Evolutionary conservation across 768 basidiomycete species (phyloP).

Genomic region (Fistulinella prunicolor): DNA sequence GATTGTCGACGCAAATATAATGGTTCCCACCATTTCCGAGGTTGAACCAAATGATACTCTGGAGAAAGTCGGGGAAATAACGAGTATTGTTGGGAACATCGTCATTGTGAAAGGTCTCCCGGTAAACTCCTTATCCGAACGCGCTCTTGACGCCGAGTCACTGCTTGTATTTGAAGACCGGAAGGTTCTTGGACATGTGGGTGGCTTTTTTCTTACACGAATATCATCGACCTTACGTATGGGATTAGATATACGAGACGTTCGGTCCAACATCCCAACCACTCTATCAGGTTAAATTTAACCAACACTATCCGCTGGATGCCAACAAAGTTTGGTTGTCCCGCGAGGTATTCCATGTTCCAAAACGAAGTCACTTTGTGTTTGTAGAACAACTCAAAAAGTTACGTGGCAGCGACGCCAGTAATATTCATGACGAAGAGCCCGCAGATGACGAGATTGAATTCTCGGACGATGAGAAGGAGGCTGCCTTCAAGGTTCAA

Average conservation of each 20-base stretch:
- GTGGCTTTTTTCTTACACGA: constrained; percentile 31
- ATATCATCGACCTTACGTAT: constrained; percentile 11
- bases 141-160: constrained; percentile 84
- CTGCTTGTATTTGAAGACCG: constrained; percentile 88
- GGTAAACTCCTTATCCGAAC: constrained; percentile 48
- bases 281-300: constrained; percentile 86
- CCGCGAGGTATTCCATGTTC: constrained; percentile 79
- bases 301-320: constrained; percentile 59
- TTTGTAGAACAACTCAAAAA: constrained; percentile 69
- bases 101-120: constrained; percentile 69
- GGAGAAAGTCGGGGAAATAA: constrained; percentile 75
- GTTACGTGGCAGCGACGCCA: constrained; percentile 88
- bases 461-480: constrained; percentile 94
- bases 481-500: constrained; percentile 64
- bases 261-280: constrained; percentile 93
- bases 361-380: constrained; percentile 77
- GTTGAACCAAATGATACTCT: constrained; percentile 63
- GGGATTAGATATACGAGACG: constrained; percentile 79
- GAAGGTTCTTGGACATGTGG: constrained; percentile 85
- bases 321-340: constrained; percentile 49
- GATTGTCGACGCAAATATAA: constrained; percentile 53
- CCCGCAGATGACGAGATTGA: constrained; percentile 86
- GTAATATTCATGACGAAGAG: constrained; percentile 94
- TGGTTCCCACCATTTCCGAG: constrained; percentile 60
- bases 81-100: constrained; percentile 67